phyloP scores from a whole-genome alignment of 768 basidiomycete species.

The Suillus tomentosus region DNA sequence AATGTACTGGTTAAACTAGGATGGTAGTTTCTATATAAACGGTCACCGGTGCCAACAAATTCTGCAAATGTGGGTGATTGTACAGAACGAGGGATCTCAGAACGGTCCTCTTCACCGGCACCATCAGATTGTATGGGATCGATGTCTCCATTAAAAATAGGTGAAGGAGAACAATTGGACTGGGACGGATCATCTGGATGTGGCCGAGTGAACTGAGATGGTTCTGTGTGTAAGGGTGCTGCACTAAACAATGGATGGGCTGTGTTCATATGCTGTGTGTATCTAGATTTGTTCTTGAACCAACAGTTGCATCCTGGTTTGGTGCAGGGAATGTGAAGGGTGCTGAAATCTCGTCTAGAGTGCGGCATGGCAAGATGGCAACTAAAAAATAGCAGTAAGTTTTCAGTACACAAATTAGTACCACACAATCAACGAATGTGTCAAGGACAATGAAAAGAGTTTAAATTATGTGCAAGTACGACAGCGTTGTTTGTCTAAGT shows the following conservation, averaged over 20 bases:
- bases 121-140: too few species aligned
- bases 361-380: conserved; percentile 11
- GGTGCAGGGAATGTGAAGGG: conserved; percentile 1
- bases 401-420: not conserved
- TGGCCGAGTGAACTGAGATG: not conserved
- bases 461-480: not conserved
- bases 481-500: not conserved
- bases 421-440: not conserved
- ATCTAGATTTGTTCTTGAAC: conserved; percentile 5
- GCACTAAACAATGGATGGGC: not conserved
- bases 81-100: too few species aligned
- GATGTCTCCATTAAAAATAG: not conserved
- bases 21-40: conserved; percentile 16
- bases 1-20: conserved; percentile 5
- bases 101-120: too few species aligned
- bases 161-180: not conserved
- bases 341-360: conserved; percentile 5
- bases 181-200: not conserved
- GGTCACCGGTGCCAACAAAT: not conserved
- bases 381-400: too few species aligned
- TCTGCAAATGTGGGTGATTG: not conserved
- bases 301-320: conserved; percentile 1
- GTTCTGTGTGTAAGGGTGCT: not conserved
- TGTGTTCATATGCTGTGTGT: not conserved
- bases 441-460: not conserved